These are phyloP conservation scores for Letharia columbiana DNA, from an alignment of 495 filamentous ascomycete genomes.

Conservation along the genomic window DNA sequence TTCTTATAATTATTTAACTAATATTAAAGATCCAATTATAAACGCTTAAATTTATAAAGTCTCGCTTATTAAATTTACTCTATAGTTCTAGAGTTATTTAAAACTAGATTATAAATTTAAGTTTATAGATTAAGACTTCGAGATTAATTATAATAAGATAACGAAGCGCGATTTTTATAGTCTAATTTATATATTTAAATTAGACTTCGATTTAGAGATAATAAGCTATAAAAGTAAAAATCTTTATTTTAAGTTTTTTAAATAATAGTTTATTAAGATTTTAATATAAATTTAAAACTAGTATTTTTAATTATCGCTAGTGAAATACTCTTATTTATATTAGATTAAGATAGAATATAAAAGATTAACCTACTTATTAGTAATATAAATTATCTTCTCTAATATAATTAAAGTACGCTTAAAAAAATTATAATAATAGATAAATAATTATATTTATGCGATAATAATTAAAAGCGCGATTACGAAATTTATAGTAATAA, in stretches of 20 bases:
- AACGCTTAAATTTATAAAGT: slow-evolving; percentile 3
- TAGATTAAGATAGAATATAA: neutral
- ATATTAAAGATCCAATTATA: neutral
- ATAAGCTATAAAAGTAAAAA: neutral
- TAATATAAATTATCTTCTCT: neutral
- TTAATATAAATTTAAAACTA: slow-evolving; percentile 6
- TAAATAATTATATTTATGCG: too few relatives aligned
- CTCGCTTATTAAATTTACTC: neutral
- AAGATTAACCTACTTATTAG: neutral
- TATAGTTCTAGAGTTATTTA: slow-evolving; percentile 1
- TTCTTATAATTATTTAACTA: neutral
- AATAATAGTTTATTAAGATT: neutral
- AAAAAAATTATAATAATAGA: too few relatives aligned
- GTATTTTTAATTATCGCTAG: neutral
- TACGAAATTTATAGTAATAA: too few relatives aligned
- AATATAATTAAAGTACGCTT: too few relatives aligned
- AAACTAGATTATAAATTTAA: neutral
- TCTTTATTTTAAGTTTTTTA: neutral
- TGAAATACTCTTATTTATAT: slow-evolving; percentile 10
- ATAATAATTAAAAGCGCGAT: too few relatives aligned
- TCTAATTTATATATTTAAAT: neutral
- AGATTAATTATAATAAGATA: neutral
- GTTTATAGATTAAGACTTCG: too few relatives aligned
- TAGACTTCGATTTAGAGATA: slow-evolving; percentile 6
- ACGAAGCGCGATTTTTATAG: neutral